Evolutionary conservation across 148 eudicot genomes (phyloP).

Genomic region (Oxyria digyna): DNA sequence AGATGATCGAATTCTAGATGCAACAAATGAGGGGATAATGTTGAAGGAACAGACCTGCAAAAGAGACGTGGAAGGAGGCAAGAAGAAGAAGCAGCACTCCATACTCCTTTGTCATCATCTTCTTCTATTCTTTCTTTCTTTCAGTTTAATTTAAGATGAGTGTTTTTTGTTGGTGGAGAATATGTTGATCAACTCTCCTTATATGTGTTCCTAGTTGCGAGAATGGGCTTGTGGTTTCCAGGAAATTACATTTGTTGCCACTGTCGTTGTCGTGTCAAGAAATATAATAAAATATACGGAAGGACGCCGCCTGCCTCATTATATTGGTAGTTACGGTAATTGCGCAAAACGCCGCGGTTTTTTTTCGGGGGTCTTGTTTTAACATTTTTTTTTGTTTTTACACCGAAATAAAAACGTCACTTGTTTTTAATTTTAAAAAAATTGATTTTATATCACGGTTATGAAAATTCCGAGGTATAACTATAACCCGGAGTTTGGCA

Average conservation of each 20-base stretch:
- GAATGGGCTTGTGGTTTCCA: not conserved
- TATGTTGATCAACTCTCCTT: not conserved
- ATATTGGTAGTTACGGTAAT: conserved; percentile 6
- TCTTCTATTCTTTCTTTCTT: too few species aligned
- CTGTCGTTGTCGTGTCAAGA: not conserved
- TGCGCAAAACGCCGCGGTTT: not conserved
- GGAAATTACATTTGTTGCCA: not conserved
- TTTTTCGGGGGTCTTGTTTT: too few species aligned
- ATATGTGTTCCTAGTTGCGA: not conserved
- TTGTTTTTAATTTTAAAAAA: too few species aligned
- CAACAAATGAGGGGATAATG: too few species aligned
- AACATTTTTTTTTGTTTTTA: too few species aligned
- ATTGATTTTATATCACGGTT: too few species aligned
- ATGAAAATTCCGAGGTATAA: too few species aligned
- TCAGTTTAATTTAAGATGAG: too few species aligned
- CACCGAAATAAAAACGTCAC: too few species aligned
- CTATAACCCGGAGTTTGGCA: too few species aligned
- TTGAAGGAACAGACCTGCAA: not conserved
- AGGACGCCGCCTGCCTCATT: not conserved
- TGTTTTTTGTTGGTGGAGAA: not conserved
- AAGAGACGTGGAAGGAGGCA: conserved; percentile 1
- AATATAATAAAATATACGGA: not conserved
- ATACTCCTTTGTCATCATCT: not conserved
- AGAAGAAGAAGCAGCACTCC: not conserved
- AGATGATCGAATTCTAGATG: too few species aligned